Evolutionary conservation across 179 eudicot genomes (phyloP), one percentile per base, ranked within the genome.

Genomic region (Corrigiola litoralis): DNA sequence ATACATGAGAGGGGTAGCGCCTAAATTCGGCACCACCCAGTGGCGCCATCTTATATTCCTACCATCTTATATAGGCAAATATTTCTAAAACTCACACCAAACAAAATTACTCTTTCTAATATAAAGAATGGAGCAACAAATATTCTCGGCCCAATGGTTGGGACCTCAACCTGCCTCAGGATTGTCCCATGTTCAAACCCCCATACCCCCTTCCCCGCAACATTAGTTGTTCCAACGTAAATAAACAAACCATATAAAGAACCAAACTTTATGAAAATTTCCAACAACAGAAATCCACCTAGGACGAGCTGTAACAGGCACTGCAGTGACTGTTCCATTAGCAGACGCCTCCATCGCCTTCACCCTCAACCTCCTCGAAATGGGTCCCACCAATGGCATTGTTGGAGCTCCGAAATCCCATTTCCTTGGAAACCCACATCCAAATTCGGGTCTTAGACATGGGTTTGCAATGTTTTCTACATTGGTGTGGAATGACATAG

Each of bases 301-400:
- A 5, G 80, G 24, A 31, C 68, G 75, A 62, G 72, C 50, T 8
- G 80, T 33, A 1, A 68, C 69, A 44, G 83, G 69, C n/a, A 75
- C 63, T 14, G 72, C 48, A 65, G 49, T 65, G n/a, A 52, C 74
- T 12, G 75, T 21, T 17, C 60, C 61, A 58, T 10, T 58, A 54
- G 75, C 66, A 68, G 72, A 72, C 37, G 58, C 74, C 32, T 58
- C 61, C 49, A 68, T 34, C 25, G 76, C 62, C 62, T 51, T 61
- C 38, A 66, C 49, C 52, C 63, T 42, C 27, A 20, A 49, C 13
- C 5, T 41, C 37, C 37, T 56, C 1, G 58, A 71, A 51, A 41
- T 20, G 66, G 77, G 77, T 67, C 52, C 58, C 40, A 44, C 68
- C 58, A 41, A 11, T 56, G 60, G 24, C 24, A 50, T 6, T 27